Conservation (phyloP, 2,329 filamentous ascomycete species). For the Sporothrix mexicana region DNA sequence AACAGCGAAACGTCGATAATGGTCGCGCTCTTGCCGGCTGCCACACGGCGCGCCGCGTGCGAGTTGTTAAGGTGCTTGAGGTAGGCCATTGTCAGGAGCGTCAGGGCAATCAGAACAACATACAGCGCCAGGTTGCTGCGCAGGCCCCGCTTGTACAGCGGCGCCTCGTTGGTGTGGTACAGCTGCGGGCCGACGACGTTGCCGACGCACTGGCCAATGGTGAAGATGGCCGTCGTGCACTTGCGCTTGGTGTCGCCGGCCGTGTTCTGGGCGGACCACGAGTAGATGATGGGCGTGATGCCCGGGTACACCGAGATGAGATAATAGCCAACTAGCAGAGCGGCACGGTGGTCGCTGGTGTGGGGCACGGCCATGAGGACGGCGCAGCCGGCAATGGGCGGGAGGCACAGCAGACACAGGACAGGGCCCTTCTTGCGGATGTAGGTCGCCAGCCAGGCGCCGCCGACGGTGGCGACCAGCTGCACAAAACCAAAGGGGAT, state of each 20-base stretch:
- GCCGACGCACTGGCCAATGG: constrained; percentile 68
- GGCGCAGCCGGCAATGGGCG: constrained; percentile 41
- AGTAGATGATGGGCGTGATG: constrained; percentile 63
- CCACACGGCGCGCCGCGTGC: constrained; percentile 34
- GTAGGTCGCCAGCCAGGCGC: constrained; percentile 60
- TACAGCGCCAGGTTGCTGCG: constrained; percentile 66
- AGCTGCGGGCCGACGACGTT: constrained; percentile 68
- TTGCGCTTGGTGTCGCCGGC: constrained; percentile 75
- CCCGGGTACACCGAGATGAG: constrained; percentile 37
- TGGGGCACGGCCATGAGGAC: constrained; percentile 42
- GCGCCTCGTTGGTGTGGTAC: constrained; percentile 64
- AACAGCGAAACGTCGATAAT: constrained; percentile 35
- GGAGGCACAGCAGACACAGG: constrained; percentile 40
- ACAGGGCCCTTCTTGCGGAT: constrained; percentile 62
- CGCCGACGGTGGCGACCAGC: constrained; percentile 60
- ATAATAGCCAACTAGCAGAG: constrained; percentile 42
- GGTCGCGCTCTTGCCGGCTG: constrained; percentile 36
- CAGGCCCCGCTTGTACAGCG: constrained; percentile 62
- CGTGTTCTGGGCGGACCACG: constrained; percentile 67
- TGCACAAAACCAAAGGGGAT: constrained; percentile 63
- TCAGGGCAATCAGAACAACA: constrained; percentile 43
- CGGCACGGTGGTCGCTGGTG: constrained; percentile 38
- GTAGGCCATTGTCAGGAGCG: constrained; percentile 20
- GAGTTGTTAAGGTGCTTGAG: constrained; percentile 32
- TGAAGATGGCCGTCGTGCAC: constrained; percentile 67